Evolutionary conservation across 306 rosid species (phyloP).

Genomic region (Castanea sativa): DNA sequence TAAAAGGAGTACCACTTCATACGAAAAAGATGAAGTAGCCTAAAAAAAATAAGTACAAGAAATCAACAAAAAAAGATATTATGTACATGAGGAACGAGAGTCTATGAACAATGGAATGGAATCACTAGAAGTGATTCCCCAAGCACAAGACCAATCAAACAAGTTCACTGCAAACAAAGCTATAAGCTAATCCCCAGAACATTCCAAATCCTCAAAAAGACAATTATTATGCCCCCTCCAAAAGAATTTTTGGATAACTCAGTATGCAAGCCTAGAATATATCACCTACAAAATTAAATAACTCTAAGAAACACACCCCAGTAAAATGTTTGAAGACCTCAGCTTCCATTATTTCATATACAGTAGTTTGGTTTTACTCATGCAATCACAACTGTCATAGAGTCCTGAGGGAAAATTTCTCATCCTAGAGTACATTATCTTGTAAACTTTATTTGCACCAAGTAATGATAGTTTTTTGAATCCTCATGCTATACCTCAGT

Average conservation of each 20-base stretch:
- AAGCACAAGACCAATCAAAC: no score
- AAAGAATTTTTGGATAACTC: not conserved
- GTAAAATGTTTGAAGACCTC: not conserved
- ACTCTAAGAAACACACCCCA: not conserved
- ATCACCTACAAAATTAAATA: not conserved
- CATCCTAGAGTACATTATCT: not conserved
- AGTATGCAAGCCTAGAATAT: not conserved
- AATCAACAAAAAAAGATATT: no score
- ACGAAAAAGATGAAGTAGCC: no score
- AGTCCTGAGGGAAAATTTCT: not conserved
- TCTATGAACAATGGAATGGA: no score
- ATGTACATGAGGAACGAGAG: no score
- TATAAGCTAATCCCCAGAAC: no score
- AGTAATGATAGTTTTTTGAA: not conserved
- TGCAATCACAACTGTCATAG: not conserved
- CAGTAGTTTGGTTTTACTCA: not conserved
- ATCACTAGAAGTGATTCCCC: no score
- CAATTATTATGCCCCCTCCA: no score
- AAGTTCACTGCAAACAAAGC: no score
- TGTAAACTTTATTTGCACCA: not conserved
- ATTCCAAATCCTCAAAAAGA: no score
- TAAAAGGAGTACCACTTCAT: no score
- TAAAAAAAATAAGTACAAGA: no score
- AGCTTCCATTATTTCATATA: not conserved
- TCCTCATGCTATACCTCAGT: not conserved